Conservation (phyloP, 495 filamentous ascomycete genomes). For the Aspergillus incahuasiensis region DNA sequence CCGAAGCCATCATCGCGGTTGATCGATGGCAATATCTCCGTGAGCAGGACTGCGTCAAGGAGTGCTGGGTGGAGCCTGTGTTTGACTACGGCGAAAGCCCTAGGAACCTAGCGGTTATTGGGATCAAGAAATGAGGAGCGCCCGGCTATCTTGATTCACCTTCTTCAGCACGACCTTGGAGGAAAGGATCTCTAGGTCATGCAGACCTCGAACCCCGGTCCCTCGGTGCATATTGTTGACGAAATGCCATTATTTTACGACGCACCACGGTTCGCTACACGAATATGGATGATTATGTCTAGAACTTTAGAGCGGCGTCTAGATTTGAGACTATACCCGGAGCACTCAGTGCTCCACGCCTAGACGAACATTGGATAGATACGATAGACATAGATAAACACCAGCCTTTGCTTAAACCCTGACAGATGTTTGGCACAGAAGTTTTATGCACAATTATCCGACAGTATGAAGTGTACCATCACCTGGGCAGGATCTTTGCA, state of each 20-base stretch:
- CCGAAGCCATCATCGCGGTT: slow-evolving; percentile 84
- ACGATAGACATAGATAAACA: not conserved
- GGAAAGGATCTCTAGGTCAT: too few relatives aligned
- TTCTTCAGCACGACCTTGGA: too few relatives aligned
- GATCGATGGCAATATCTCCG: slow-evolving; percentile 87
- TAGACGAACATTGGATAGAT: not conserved
- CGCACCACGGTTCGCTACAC: not conserved
- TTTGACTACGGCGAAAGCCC: slow-evolving; percentile 89
- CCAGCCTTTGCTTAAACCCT: too few relatives aligned
- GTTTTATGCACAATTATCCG: too few relatives aligned
- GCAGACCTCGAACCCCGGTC: too few relatives aligned
- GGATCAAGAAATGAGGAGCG: slow-evolving; percentile 62
- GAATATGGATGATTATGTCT: not conserved
- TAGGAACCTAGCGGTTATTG: slow-evolving; percentile 84
- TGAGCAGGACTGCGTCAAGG: slow-evolving; percentile 62
- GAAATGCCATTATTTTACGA: not conserved
- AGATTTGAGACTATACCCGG: not conserved
- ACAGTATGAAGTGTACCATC: too few relatives aligned
- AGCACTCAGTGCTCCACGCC: not conserved
- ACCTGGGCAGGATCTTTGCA: not conserved
- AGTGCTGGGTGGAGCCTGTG: slow-evolving; percentile 86
- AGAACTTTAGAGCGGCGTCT: not conserved
- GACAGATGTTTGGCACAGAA: too few relatives aligned
- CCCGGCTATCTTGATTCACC: not conserved
- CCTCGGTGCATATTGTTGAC: too few relatives aligned